Base-by-base conservation (phyloP, 2,329 filamentous ascomycete genomes). In the Pseudophaeomoniella oleicola region DNA sequence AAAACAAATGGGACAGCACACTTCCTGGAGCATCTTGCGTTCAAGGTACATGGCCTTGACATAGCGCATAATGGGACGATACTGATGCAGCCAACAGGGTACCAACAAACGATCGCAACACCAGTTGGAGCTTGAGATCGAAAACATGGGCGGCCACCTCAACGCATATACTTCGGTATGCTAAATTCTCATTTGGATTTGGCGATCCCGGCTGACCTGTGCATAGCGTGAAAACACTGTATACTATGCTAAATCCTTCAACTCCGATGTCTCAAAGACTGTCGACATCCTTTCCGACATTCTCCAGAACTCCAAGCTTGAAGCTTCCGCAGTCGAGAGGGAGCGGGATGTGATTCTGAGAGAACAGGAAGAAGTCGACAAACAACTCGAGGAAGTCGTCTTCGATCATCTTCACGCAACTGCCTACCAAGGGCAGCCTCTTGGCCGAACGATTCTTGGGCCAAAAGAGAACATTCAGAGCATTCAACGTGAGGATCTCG, bases 201-300 rank as follows among this genome's bases (percentile, higher is more conserved):
- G 6, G 14, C 32, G 18, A 32, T 41, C 30, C 34, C 34, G 38
- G 37, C 41, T 44, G 40, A 32, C 45, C 44, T 37, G 35, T 29
- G 29, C 44, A 45, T 54, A 84, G 87, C 85, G 90, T 63, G 90
- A 98, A 67, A 96, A 94, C 75, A 98, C 90, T 54, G 90, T 98
- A 58, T 98, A 98, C 76, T 98, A 96, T 65, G 90, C 90, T 66
- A 94, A 96, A 71, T 81, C 88, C 47, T 94, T 98, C 73, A 98
- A 98, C 72, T 78, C 81, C 64, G 88, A 98, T 60, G 86, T 96
- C 43, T 87, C 87, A 54, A 82, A 87, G 62, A 84, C 84, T 58
- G 90, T 98, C 63, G 86, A 98, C 64, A 96, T 98, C 56, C 84
- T 98, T 44, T 82, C 90, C 71, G 90, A 98, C 61, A 98, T 98